A percentile compares a stretch with the other conserved stretches of the same genome.
Conservation (phyloP, 768 basidiomycete genomes). For the Auricularia auricula-judae region DNA sequence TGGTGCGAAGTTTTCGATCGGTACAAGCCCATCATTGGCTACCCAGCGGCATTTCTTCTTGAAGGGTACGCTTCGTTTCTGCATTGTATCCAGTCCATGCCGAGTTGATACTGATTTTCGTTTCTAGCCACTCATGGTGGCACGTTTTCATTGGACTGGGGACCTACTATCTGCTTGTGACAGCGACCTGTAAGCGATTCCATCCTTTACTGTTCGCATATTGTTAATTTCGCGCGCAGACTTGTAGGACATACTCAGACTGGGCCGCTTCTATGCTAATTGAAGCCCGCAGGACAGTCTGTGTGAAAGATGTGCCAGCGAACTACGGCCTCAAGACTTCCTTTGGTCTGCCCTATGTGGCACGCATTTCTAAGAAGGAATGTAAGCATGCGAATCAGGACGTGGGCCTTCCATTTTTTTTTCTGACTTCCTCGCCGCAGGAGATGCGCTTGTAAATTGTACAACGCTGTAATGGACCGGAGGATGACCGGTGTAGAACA, state of each 20-base stretch:
- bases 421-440: too few species aligned
- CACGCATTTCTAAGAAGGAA: neutral
- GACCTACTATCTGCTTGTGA: constrained; percentile 11
- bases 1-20: constrained; percentile 49
- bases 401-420: too few species aligned
- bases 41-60: constrained; percentile 55
- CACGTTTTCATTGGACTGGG: constrained; percentile 44
- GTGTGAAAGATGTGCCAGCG: constrained; percentile 38
- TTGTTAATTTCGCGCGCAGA: neutral
- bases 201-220: neutral
- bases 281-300: constrained; percentile 34
- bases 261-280: neutral
- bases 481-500: too few species aligned
- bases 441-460: too few species aligned
- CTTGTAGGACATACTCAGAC: neutral
- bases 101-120: neutral
- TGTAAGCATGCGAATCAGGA: neutral
- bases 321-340: neutral
- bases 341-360: neutral
- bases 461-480: too few species aligned
- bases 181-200: constrained; percentile 15
- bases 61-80: constrained; percentile 31
- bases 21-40: constrained; percentile 47
- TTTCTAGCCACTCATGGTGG: constrained; percentile 60
- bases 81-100: neutral